These are phyloP conservation scores for Excoecaria cochinchinensis DNA, from an alignment of 345 rosid genomes.

Conservation along the genomic window DNA sequence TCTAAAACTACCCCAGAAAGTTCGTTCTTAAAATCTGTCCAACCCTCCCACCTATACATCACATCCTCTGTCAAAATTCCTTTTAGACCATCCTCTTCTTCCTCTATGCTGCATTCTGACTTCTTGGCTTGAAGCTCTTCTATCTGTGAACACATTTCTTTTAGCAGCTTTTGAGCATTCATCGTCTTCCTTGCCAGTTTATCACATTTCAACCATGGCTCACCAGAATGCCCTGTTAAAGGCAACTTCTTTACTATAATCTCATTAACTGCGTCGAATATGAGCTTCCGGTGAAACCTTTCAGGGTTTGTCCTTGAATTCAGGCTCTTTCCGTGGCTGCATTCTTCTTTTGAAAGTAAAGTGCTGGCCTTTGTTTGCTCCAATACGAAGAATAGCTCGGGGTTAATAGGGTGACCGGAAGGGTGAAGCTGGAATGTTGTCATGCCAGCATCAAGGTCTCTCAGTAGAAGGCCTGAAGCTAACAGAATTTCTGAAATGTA, in stretches of 20 bases:
- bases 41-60: constrained; percentile 55
- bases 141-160: constrained; percentile 64
- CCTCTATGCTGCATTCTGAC: constrained; percentile 41
- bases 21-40: constrained; percentile 57
- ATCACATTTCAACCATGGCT: constrained; percentile 52
- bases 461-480: constrained; percentile 92
- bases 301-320: constrained; percentile 40
- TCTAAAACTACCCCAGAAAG: constrained; percentile 62
- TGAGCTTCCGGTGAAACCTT: constrained; percentile 69
- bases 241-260: constrained; percentile 66
- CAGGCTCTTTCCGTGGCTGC: constrained; percentile 26
- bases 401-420: constrained; percentile 88
- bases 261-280: constrained; percentile 85
- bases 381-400: constrained; percentile 78
- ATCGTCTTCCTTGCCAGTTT: constrained; percentile 54
- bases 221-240: constrained; percentile 33
- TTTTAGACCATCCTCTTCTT: constrained; percentile 59
- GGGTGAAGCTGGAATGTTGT: constrained; percentile 74
- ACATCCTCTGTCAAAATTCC: constrained; percentile 65
- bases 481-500: constrained; percentile 89
- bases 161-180: constrained; percentile 75
- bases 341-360: constrained; percentile 46
- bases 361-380: constrained; percentile 80
- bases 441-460: constrained; percentile 63
- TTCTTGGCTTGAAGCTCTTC: constrained; percentile 59